Base-by-base conservation (phyloP, 495 filamentous ascomycete species). In the Acidomyces sp. region DNA sequence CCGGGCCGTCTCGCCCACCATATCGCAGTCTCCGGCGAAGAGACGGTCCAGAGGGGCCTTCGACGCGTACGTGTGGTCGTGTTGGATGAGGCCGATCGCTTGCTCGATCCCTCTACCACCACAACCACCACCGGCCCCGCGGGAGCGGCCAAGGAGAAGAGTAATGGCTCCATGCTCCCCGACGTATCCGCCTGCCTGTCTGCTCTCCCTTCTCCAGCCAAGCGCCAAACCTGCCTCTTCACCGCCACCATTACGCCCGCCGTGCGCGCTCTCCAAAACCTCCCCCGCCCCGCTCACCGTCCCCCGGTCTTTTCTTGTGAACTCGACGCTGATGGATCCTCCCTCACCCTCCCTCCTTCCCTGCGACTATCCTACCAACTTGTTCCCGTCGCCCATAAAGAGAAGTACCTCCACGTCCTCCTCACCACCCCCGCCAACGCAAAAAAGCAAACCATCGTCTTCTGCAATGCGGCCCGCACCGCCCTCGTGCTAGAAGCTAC, bases 161-260 rank as follows among this genome's bases (percentile, higher is more conserved):
- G 74, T 23, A 66, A 68, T 4, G 86, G 85, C 9, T 85, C 78
- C 62, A 93, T 93, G 86, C 68, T 93, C n/a, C 76, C 82, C 17
- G 90, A 95, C 57, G 72, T 99, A 1, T 85, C 86, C 53, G 84
- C 80, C 32, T 94, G 87, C 55, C 67, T 99, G 3, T 72, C 69
- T 3, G 74, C 76, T 2, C 72, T 96, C 1, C 88, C 90, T 1
- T 73, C 85, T 0, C 61, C 69, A 0, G 55, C 65, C 2, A 67
- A 84, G 51, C 74, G 90, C 11, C 92, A 94, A 50, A 93, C 86
- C 7, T 74, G 87, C 28, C 75, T 96, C n/a, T 97, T 96, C 65
- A 97, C 90, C 1, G 90, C 90, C 10, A 97, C 90, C 3, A 69
- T 96, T 18, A 96, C 92, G 0, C 74, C 81, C n/a, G 88, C 96